Evolutionary conservation across 1,284 basidiomycete genomes (phyloP), one percentile per base, ranked within the genome.

Genomic region (Leccinum subrobustum): DNA sequence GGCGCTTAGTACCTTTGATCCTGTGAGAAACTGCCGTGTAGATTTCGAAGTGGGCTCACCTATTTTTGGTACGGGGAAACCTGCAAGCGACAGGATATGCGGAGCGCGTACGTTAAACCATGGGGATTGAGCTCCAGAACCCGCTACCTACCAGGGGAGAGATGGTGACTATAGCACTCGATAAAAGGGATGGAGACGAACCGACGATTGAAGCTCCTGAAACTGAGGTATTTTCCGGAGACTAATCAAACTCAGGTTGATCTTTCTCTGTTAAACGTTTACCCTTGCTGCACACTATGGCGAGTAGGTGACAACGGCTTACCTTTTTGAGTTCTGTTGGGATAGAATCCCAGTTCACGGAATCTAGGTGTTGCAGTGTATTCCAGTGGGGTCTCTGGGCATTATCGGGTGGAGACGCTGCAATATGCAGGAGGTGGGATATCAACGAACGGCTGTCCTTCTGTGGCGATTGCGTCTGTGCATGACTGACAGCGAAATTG

Each of bases 281-380:
- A 54, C 18, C 12, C 2, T 47, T 44, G 51, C 52, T 58, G 52
- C 47, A 51, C 23, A 25, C 4, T n/a, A 54, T 33, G 11, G 6
- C 3, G 6, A 52, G 11, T 31, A 3, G 20, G 35, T 3, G 29
- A 14, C 27, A 52, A 47, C 31, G 1, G 0, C 62, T 60, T 14
- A 68, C 89, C 77, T 87, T 88, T 58, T 79, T 83, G 20, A 91
- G 68, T 68, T 91, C 89, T 4, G 64, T 54, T 1, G 88, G 83
- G 2, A 92, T 69, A 1, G 79, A 78, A n/a, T 84, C 81, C 90
- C 89, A 91, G 3, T 78, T 80, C 8, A 85, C 73, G n/a, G 71
- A 70, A 69, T 92, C 90, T 23, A 89, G 70, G 7, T 73, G 65
- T 2, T 81, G 73, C 1, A 75, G 73, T 12, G 72, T 73, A 68